Conservation (phyloP, 495 filamentous ascomycete genomes). For the Talaromyces stipitatus region DNA sequence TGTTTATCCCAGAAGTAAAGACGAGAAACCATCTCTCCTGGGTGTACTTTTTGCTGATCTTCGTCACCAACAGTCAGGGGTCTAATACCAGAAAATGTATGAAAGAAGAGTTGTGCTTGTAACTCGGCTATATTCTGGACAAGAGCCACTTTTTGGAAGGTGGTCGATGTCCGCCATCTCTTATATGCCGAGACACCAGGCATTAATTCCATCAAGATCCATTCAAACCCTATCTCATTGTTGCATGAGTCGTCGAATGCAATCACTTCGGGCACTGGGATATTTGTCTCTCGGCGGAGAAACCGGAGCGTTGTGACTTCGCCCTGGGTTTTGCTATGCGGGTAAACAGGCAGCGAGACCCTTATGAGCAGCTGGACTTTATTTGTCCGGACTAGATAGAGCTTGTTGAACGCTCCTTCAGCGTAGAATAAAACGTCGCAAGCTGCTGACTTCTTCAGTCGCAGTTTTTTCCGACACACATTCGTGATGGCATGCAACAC, state of each 20-base stretch:
- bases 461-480: background rate
- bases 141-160: constrained; percentile 27
- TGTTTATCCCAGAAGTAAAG: constrained; percentile 26
- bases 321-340: constrained; percentile 41
- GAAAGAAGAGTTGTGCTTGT: constrained; percentile 16
- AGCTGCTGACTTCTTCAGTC: background rate
- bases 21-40: constrained; percentile 22
- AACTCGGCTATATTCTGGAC: constrained; percentile 30
- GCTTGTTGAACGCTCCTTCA: constrained; percentile 12
- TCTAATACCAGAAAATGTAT: constrained; percentile 31
- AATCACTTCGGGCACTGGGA: constrained; percentile 45
- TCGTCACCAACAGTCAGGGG: constrained; percentile 16
- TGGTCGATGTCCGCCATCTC: constrained; percentile 31
- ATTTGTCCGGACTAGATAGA: constrained; percentile 8
- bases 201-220: constrained; percentile 48
- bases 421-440: constrained; percentile 5
- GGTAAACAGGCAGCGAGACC: constrained; percentile 46
- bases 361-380: constrained; percentile 34
- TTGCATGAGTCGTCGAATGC: constrained; percentile 36
- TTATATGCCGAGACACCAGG: constrained; percentile 30
- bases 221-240: constrained; percentile 50
- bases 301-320: constrained; percentile 49
- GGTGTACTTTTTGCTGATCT: background rate
- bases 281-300: constrained; percentile 32
- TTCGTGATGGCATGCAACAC: background rate